These are phyloP conservation scores for Ceratocystis albifundus DNA, from an alignment of 2,329 filamentous ascomycete genomes.

Conservation along the genomic window DNA sequence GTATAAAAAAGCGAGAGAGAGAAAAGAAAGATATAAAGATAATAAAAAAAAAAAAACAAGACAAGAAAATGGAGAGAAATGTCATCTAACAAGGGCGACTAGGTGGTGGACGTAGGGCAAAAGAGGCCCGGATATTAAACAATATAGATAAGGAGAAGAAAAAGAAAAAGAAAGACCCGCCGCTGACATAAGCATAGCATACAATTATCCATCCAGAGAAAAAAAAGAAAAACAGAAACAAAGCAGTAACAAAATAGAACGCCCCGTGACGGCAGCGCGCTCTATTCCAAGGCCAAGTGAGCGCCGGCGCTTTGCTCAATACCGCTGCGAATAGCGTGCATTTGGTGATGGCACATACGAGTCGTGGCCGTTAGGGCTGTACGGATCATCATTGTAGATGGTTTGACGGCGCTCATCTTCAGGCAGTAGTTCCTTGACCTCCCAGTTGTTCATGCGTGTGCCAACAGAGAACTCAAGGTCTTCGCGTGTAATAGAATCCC, in stretches of 20 bases:
- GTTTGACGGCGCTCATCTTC: conserved; percentile 69
- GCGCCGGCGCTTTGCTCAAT: conserved; percentile 4
- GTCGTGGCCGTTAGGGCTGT: conserved; percentile 37
- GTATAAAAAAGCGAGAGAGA: too few relatives aligned
- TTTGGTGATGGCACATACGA: conserved; percentile 10
- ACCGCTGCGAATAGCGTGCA: conserved; percentile 20
- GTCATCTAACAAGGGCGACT: neutral
- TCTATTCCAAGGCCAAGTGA: neutral
- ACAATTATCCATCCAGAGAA: neutral
- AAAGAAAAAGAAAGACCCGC: neutral
- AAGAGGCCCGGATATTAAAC: neutral
- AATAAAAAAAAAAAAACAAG: neutral
- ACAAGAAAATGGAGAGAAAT: neutral
- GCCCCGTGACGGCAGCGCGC: too few relatives aligned
- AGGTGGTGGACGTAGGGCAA: neutral
- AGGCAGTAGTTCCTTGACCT: conserved; percentile 80
- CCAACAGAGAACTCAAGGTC: conserved; percentile 97
- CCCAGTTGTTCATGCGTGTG: conserved; percentile 93
- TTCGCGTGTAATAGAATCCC: conserved; percentile 97
- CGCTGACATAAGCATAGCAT: conserved; percentile 12
- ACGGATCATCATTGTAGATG: conserved; percentile 58
- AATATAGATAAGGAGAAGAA: neutral
- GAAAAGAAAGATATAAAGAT: neutral
- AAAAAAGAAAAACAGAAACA: conserved; percentile 2
- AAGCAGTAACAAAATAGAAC: neutral